Conservation (phyloP, 164 flowering plant species). For the Berberis thunbergii region DNA sequence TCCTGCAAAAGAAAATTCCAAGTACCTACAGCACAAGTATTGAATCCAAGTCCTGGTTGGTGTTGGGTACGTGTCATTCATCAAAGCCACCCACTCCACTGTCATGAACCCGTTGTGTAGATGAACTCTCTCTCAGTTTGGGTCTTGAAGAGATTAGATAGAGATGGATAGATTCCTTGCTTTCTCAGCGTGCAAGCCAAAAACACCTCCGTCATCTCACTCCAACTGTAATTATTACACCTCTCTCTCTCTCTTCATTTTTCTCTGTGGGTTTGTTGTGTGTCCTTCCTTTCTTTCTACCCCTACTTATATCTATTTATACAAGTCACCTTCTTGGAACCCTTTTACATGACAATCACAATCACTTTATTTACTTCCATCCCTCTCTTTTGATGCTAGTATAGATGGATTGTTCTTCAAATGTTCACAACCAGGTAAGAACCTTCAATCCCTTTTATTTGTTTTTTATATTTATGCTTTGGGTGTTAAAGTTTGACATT, state of each 20-base stretch:
- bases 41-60: too few relatives aligned
- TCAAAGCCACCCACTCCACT: too few relatives aligned
- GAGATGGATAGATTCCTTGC: constrained; percentile 4
- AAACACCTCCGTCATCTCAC: constrained; percentile 12
- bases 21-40: too few relatives aligned
- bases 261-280: neutral
- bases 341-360: neutral
- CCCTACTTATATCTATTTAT: neutral
- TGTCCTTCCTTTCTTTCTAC: neutral
- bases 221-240: constrained; percentile 11
- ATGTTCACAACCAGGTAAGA: neutral
- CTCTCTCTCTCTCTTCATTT: constrained; percentile 2
- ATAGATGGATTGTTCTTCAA: neutral
- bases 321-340: neutral
- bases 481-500: neutral
- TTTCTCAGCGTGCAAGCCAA: constrained; percentile 22
- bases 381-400: neutral
- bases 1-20: too few relatives aligned
- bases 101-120: too few relatives aligned
- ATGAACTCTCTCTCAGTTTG: neutral
- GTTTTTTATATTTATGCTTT: neutral
- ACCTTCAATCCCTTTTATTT: neutral
- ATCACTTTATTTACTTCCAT: neutral
- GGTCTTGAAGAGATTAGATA: neutral
- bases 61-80: too few relatives aligned